Conservation (phyloP, 345 rosid genomes). For the Murraya koenigii region DNA sequence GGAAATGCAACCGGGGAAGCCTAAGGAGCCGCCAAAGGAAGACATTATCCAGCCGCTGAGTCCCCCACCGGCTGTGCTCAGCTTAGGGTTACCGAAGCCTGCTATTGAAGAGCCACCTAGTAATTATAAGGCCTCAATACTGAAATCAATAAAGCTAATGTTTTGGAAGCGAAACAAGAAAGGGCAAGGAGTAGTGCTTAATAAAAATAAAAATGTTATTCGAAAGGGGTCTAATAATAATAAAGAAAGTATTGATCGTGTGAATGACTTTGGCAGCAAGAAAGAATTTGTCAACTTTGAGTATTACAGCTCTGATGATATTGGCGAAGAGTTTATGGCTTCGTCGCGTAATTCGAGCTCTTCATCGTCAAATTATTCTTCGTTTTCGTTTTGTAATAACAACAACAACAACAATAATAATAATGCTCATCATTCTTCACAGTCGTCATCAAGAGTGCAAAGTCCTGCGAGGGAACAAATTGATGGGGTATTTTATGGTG, state of each 20-base stretch:
- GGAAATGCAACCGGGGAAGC: conserved; percentile 66
- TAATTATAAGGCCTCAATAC: conserved; percentile 22
- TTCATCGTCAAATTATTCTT: conserved; percentile 29
- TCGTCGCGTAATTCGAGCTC: conserved; percentile 29
- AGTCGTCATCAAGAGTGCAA: conserved; percentile 17
- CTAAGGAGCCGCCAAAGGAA: conserved; percentile 35
- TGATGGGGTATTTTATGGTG: background rate
- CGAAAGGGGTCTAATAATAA: background rate
- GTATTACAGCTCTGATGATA: conserved; percentile 21
- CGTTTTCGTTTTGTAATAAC: conserved; percentile 28
- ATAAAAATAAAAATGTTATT: too few species aligned
- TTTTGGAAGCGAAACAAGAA: conserved; percentile 42
- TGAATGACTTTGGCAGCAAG: background rate
- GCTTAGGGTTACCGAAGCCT: conserved; percentile 56
- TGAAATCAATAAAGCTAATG: conserved; percentile 29
- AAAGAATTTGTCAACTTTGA: conserved; percentile 17
- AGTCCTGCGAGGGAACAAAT: conserved; percentile 15
- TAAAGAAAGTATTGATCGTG: background rate
- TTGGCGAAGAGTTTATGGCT: conserved; percentile 20
- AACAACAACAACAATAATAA: too few species aligned
- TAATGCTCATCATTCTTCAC: background rate
- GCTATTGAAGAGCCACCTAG: conserved; percentile 13
- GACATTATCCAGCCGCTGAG: conserved; percentile 38
- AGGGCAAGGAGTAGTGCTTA: background rate
- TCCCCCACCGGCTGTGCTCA: conserved; percentile 72